Evolutionary conservation across 2,329 filamentous ascomycete genomes (phyloP).

Genomic region (Exophiala viscosa): DNA sequence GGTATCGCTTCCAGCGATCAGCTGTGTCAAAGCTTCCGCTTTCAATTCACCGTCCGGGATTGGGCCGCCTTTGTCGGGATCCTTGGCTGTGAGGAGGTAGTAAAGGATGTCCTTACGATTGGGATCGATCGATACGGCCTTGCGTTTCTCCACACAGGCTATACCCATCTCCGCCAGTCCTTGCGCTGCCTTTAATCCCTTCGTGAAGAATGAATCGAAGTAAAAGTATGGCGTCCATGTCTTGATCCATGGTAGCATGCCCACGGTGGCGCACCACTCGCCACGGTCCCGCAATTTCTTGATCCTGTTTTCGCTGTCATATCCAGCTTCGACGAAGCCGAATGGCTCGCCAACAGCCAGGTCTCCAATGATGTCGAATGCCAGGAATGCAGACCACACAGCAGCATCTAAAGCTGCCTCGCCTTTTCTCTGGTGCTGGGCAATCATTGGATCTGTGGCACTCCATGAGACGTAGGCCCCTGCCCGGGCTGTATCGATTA

Average conservation of each 20-base stretch:
- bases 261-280: conserved; percentile 14
- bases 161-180: conserved; percentile 28
- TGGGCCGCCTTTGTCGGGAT: conserved; percentile 20
- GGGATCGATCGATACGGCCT: conserved; percentile 17
- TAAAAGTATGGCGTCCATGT: conserved; percentile 25
- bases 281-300: conserved; percentile 14
- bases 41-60: conserved; percentile 38
- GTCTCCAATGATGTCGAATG: conserved; percentile 6
- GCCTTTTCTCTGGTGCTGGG: not conserved
- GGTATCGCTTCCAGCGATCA: conserved; percentile 41
- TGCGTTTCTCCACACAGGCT: conserved; percentile 33
- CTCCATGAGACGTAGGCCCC: conserved; percentile 1
- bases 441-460: not conserved
- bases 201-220: conserved; percentile 28
- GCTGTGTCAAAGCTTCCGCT: conserved; percentile 30
- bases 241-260: conserved; percentile 14
- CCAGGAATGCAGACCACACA: conserved; percentile 4
- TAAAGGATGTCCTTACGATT: conserved; percentile 40
- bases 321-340: conserved; percentile 23
- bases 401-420: conserved; percentile 1
- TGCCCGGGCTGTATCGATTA: conserved; percentile 9
- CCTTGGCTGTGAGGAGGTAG: conserved; percentile 36
- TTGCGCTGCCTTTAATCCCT: conserved; percentile 1
- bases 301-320: conserved; percentile 14
- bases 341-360: conserved; percentile 30